Percentiles rank a stretch among this genome's conserved stretches.
Evolutionary conservation across 2,329 filamentous ascomycete species (phyloP).

Genomic region (Beauveria medogensis): DNA sequence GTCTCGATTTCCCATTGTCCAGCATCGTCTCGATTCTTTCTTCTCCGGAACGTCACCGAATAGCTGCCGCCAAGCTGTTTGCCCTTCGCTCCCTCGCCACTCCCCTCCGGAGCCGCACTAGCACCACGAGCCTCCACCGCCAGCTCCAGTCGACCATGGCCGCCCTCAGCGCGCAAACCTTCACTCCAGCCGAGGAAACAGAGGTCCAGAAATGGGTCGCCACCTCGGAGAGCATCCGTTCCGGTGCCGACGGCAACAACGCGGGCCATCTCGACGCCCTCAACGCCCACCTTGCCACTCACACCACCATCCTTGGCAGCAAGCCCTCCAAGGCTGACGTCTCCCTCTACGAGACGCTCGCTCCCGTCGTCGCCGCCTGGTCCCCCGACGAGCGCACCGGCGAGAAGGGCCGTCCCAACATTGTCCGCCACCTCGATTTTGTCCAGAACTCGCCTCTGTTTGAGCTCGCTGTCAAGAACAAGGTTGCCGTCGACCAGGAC

Average conservation of each 20-base stretch:
- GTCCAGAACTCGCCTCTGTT: conserved; percentile 82
- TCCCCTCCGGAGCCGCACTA: conserved; percentile 25
- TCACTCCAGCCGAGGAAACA: conserved; percentile 70
- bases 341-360: conserved; percentile 71
- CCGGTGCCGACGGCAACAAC: conserved; percentile 46
- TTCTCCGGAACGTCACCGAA: background rate
- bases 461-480: conserved; percentile 62
- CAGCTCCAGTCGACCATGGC: conserved; percentile 44
- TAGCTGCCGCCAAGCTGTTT: conserved; percentile 32
- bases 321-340: conserved; percentile 87
- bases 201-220: conserved; percentile 87
- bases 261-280: conserved; percentile 63
- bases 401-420: conserved; percentile 79
- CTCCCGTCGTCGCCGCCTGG: conserved; percentile 72
- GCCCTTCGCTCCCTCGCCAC: conserved; percentile 31
- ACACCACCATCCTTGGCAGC: conserved; percentile 79
- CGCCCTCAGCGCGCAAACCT: conserved; percentile 58
- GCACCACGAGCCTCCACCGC: conserved; percentile 22
- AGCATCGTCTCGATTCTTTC: background rate
- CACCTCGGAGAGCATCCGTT: conserved; percentile 59
- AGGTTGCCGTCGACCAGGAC: conserved; percentile 69
- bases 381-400: conserved; percentile 79
- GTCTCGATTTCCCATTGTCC: background rate
- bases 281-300: conserved; percentile 79
- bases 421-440: conserved; percentile 87